Conservation (phyloP, 371 early-diverging fungal species). For the Circinella minor region DNA sequence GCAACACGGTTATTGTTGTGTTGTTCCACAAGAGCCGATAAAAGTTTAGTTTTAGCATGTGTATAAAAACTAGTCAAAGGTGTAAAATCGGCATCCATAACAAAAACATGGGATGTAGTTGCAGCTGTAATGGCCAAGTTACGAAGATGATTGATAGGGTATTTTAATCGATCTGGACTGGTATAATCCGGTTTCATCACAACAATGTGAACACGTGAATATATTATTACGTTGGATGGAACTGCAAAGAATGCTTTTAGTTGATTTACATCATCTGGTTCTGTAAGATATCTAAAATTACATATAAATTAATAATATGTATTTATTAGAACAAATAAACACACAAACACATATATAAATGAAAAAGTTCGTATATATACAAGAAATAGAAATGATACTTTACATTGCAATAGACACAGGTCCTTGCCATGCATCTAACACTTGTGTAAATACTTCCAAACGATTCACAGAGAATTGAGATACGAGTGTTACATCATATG, state of each 20-base stretch:
- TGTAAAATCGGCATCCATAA: slow-evolving; percentile 70
- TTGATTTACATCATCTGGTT: slow-evolving; percentile 46
- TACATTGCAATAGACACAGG: slow-evolving; percentile 66
- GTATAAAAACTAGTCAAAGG: slow-evolving; percentile 52
- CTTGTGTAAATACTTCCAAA: slow-evolving; percentile 54
- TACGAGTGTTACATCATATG: slow-evolving; percentile 52
- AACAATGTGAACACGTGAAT: slow-evolving; percentile 37
- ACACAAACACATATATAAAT: background rate
- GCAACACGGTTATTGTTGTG: slow-evolving; percentile 26
- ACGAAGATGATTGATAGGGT: slow-evolving; percentile 69
- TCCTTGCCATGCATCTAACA: slow-evolving; percentile 56
- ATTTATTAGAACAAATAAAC: background rate
- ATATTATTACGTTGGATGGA: slow-evolving; percentile 27
- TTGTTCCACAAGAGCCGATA: background rate
- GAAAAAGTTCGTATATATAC: too few species aligned
- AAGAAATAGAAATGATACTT: slow-evolving; percentile 7
- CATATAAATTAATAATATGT: background rate
- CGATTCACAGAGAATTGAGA: slow-evolving; percentile 68
- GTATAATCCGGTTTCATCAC: slow-evolving; percentile 60
- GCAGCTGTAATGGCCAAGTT: slow-evolving; percentile 61
- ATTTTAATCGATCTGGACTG: slow-evolving; percentile 39
- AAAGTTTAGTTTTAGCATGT: slow-evolving; percentile 29
- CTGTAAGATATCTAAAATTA: slow-evolving; percentile 55
- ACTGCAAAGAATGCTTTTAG: slow-evolving; percentile 51
- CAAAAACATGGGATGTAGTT: slow-evolving; percentile 55